Percentiles rank a stretch among this genome's conserved stretches.
Conservation (phyloP, 352 stramenopile genomes). For the Pythium sukuiense region DNA sequence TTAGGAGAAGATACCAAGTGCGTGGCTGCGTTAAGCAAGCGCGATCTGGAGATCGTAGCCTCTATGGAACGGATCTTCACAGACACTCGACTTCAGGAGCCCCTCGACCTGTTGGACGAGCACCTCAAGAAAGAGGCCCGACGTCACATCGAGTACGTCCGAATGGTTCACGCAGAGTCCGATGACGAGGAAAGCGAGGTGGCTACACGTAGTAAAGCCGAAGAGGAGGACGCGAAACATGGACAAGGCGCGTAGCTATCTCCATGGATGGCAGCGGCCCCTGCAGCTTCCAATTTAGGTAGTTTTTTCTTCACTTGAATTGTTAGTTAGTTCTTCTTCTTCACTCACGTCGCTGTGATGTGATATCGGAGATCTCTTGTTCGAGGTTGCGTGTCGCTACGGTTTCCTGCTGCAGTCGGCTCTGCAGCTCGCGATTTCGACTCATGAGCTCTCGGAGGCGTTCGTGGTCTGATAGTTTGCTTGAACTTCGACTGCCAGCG, state of each 20-base stretch:
- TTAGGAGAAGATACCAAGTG: slow-evolving; percentile 53
- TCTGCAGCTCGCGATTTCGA: slow-evolving; percentile 76
- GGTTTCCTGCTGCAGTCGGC: slow-evolving; percentile 70
- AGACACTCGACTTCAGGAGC: slow-evolving; percentile 24
- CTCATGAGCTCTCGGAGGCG: slow-evolving; percentile 71
- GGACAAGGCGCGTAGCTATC: not conserved
- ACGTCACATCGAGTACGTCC: slow-evolving; percentile 66
- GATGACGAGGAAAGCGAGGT: not conserved
- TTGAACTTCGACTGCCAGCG: not conserved
- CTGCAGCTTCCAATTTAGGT: not conserved
- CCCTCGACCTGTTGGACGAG: slow-evolving; percentile 36
- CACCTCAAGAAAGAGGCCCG: slow-evolving; percentile 52
- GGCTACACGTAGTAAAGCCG: not conserved
- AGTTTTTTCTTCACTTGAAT: not conserved
- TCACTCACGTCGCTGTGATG: slow-evolving; percentile 13
- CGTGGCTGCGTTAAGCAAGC: slow-evolving; percentile 42
- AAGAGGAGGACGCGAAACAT: not conserved
- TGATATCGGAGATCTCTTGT: slow-evolving; percentile 70
- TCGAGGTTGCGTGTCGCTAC: slow-evolving; percentile 70
- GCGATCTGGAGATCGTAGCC: slow-evolving; percentile 52
- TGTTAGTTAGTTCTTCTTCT: not conserved
- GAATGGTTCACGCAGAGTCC: slow-evolving; percentile 46
- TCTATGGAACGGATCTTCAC: slow-evolving; percentile 29
- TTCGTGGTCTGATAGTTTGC: slow-evolving; percentile 51
- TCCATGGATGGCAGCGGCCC: not conserved